These are phyloP conservation scores for Backusella liffmaniae DNA, from an alignment of 192 early-diverging fungal species.

Conservation along the genomic window DNA sequence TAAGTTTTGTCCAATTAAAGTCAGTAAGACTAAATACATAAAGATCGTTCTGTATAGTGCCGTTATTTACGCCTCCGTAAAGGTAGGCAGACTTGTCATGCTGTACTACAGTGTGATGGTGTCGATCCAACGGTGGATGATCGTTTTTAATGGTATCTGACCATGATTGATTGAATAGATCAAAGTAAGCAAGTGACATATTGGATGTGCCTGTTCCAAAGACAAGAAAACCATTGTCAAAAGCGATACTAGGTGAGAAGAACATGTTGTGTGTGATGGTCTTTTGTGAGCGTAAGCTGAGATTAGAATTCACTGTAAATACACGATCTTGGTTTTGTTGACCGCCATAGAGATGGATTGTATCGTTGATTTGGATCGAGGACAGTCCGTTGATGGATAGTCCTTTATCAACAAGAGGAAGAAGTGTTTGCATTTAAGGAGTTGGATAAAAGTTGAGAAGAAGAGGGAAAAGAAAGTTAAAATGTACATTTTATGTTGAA, in stretches of 20 bases:
- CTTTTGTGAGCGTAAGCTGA: background rate
- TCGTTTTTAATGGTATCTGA: background rate
- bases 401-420: background rate
- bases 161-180: background rate
- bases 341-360: conserved; percentile 1
- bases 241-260: background rate
- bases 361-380: background rate
- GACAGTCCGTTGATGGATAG: background rate
- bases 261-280: background rate
- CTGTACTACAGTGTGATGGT: background rate
- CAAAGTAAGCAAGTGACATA: background rate
- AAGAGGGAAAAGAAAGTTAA: background rate
- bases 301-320: background rate
- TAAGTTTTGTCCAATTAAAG: background rate
- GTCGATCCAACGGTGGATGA: background rate
- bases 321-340: background rate
- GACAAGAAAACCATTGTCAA: background rate
- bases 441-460: background rate
- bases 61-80: background rate
- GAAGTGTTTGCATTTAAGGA: background rate
- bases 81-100: background rate
- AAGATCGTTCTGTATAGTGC: background rate
- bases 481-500: background rate
- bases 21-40: background rate
- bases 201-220: background rate